Evolutionary conservation across 106 monocot species (phyloP), one percentile per base, ranked within the genome.

Genomic region (Phalaenopsis aphrodite): DNA sequence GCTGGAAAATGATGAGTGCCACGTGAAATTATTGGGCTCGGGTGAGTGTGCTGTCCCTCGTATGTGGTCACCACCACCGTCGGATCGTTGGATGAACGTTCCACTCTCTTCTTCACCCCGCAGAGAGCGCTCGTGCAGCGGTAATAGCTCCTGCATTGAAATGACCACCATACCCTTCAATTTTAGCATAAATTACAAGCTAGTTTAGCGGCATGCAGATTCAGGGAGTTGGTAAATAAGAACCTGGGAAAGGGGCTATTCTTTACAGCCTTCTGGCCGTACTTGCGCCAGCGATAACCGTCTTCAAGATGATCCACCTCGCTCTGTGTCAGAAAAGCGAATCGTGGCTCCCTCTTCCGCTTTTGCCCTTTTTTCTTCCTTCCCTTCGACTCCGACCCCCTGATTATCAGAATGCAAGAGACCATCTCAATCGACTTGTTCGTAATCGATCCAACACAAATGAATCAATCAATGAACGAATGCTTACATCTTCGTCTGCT

Each of bases 181-280:
- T 52, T 52, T 52, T 12, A 52, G 52, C 12, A 52, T 2, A 52
- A 52, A 52, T 52, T 52, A 52, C 15, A 14, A 15, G 52, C 15
- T 15, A 12, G 1, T 52, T 10, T 10, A 52, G 52, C 14, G 52
- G 52, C 52, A 52, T 52, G 38, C 36, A 15, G 15, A 3, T 5
- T 3, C 1, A 42, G 79, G n/a, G 36, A 41, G 41, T 0, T 6
- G 7, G 52, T 16, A 41, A 39, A 19, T 21, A 52, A 4, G 39
- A 7, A 93, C 93, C 93, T 88, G 36, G 93, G 88, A 78, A 80
- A 90, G 76, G 88, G 93, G 90, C 93, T 93, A 71, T 89, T 89
- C 78, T 90, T 93, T 61, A 93, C 93, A 72, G 90, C 93, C 78
- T 93, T 93, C 84, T 93, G 93, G 2, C 93, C 93, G 86, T 93